A percentile compares a stretch with the other conserved stretches of the same genome.
These are phyloP conservation scores for Leishmania amazonensis DNA, from an alignment of 208 protist species.

Conservation along the genomic window DNA sequence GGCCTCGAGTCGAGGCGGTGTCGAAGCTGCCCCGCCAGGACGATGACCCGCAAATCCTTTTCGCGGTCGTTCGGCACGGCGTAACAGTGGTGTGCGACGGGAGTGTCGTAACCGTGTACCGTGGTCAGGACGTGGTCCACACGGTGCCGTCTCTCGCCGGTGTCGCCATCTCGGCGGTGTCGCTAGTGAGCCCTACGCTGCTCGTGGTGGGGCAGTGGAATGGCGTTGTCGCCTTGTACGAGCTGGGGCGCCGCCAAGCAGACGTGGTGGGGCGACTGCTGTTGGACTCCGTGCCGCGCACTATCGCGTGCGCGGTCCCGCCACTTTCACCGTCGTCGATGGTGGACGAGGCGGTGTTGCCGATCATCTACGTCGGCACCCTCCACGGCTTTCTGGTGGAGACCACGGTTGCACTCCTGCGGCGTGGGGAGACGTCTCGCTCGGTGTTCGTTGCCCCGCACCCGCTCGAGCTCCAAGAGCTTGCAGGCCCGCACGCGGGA, in stretches of 20 bases:
- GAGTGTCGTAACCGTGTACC: constrained; percentile 6
- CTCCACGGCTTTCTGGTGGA: constrained; percentile 36
- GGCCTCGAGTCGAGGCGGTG: constrained; percentile 5
- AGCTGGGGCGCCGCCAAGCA: background rate
- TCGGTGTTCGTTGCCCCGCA: constrained; percentile 39
- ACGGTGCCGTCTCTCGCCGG: background rate
- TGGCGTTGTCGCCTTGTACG: constrained; percentile 20
- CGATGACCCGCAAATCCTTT: constrained; percentile 16
- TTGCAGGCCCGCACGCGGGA: constrained; percentile 34
- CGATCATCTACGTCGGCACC: constrained; percentile 24
- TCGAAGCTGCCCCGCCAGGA: constrained; percentile 11
- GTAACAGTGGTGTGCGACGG: constrained; percentile 24
- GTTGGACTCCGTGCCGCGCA: constrained; percentile 36
- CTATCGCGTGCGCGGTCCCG: constrained; percentile 21
- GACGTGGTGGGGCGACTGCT: constrained; percentile 8
- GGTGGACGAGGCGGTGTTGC: background rate
- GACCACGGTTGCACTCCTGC: constrained; percentile 21
- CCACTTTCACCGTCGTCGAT: background rate
- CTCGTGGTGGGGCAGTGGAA: constrained; percentile 25
- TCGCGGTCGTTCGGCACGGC: constrained; percentile 13
- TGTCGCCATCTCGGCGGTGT: constrained; percentile 19
- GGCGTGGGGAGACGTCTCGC: constrained; percentile 18
- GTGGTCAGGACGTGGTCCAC: constrained; percentile 9
- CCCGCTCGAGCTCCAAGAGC: constrained; percentile 49
- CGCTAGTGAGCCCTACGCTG: constrained; percentile 12